Percentiles rank a stretch among this genome's conserved stretches.
phyloP scores from a whole-genome alignment of 495 filamentous ascomycete species.

The Friedmanniomyces simplex region DNA sequence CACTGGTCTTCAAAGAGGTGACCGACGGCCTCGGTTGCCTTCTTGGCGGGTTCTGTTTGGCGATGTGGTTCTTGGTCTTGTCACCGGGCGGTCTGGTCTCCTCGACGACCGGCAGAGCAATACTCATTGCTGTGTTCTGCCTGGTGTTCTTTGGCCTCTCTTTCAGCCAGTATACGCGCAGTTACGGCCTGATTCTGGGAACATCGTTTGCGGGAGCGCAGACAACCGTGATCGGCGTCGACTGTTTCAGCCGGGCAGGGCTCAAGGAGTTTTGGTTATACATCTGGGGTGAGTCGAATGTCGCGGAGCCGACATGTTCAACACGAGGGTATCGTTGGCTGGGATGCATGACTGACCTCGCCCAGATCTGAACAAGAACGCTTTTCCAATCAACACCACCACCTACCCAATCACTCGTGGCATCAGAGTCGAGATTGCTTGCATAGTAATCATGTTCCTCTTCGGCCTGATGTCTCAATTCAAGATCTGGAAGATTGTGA shows the following conservation, averaged over 20 bases:
- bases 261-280: slow-evolving; percentile 95
- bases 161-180: slow-evolving; percentile 67
- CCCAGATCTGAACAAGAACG: slow-evolving; percentile 58
- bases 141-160: slow-evolving; percentile 58
- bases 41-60: slow-evolving; percentile 75
- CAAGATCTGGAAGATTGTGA: slow-evolving; percentile 79
- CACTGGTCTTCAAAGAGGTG: slow-evolving; percentile 73
- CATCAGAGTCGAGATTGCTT: slow-evolving; percentile 75
- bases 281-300: slow-evolving; percentile 60
- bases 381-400: slow-evolving; percentile 64
- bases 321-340: background rate
- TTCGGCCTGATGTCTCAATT: slow-evolving; percentile 76
- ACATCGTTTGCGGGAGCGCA: slow-evolving; percentile 79
- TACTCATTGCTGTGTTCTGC: slow-evolving; percentile 66
- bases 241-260: slow-evolving; percentile 81
- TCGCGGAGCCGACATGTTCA: slow-evolving; percentile 11
- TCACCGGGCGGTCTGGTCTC: slow-evolving; percentile 65
- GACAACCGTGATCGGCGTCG: slow-evolving; percentile 67
- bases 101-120: slow-evolving; percentile 48
- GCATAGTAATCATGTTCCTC: slow-evolving; percentile 60
- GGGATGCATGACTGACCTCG: background rate
- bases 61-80: slow-evolving; percentile 80
- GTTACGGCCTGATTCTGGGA: slow-evolving; percentile 62
- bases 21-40: slow-evolving; percentile 81
- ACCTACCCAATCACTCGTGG: slow-evolving; percentile 83